phyloP scores from a whole-genome alignment of 1,284 basidiomycete genomes.

The Rhodotorula sp. region DNA sequence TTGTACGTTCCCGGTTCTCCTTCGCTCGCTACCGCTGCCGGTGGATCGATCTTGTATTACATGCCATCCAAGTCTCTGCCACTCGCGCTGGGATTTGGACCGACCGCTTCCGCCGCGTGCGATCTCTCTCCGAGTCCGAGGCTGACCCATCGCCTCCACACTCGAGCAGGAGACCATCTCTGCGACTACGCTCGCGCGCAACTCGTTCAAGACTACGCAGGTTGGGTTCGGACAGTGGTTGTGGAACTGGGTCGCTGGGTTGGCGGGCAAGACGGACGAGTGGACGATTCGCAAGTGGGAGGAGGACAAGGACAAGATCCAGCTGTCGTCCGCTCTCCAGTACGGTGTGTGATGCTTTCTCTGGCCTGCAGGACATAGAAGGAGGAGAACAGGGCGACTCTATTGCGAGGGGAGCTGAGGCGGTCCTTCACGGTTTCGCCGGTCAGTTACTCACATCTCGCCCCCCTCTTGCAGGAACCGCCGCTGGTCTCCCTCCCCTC shows the following conservation, averaged over 20 bases:
- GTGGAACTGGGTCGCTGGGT: slow-evolving; percentile 62
- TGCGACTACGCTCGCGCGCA: slow-evolving; percentile 53
- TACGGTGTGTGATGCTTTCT: slow-evolving; percentile 56
- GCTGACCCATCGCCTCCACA: background rate
- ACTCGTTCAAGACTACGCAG: slow-evolving; percentile 48
- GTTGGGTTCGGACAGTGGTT: slow-evolving; percentile 56
- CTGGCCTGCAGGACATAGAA: no score
- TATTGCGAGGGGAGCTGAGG: no score
- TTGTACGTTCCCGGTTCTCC: slow-evolving; percentile 10
- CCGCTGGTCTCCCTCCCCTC: slow-evolving; percentile 59
- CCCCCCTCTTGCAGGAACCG: slow-evolving; percentile 48
- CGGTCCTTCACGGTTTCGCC: background rate
- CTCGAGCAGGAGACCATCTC: slow-evolving; percentile 53
- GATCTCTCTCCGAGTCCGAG: slow-evolving; percentile 60
- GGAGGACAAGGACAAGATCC: slow-evolving; percentile 54
- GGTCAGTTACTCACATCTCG: background rate
- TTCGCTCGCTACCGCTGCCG: background rate
- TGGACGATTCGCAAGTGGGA: slow-evolving; percentile 63
- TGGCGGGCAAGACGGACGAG: slow-evolving; percentile 53
- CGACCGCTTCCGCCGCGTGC: slow-evolving; percentile 45
- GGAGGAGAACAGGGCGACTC: no score
- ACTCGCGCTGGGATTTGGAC: no score
- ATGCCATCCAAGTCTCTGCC: slow-evolving; percentile 46
- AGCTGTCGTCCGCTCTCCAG: slow-evolving; percentile 68
- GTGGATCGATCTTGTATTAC: background rate